Evolutionary conservation across 2,329 filamentous ascomycete species (phyloP).

Genomic region (Fusarium sp.): DNA sequence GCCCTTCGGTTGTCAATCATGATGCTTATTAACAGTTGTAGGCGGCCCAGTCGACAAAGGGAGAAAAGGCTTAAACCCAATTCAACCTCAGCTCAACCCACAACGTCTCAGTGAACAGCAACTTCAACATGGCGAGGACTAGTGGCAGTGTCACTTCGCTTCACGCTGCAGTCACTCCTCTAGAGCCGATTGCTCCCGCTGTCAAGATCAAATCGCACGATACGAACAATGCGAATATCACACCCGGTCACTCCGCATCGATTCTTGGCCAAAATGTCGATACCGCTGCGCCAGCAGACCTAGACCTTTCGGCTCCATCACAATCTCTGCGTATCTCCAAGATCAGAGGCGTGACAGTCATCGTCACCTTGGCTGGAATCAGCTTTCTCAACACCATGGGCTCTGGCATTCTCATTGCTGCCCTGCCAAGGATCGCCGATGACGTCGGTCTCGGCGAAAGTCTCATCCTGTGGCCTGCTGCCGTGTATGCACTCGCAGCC

Average conservation of each 20-base stretch:
- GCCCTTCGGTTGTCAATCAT: not conserved
- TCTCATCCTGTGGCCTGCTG: slow-evolving; percentile 38
- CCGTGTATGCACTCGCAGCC: slow-evolving; percentile 33
- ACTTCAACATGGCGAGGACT: not conserved
- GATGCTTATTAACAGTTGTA: not conserved
- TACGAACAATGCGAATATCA: not conserved
- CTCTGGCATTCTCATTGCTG: slow-evolving; percentile 39
- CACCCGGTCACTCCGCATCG: not conserved
- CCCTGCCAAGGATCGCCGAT: slow-evolving; percentile 35
- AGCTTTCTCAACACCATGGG: slow-evolving; percentile 44
- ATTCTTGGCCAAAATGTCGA: not conserved
- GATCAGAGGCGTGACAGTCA: slow-evolving; percentile 12
- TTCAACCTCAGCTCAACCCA: not conserved
- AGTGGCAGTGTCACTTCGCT: not conserved
- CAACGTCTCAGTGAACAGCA: not conserved
- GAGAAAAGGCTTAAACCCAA: not conserved
- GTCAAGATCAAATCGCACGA: not conserved
- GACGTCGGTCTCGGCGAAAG: slow-evolving; percentile 34
- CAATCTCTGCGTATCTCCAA: slow-evolving; percentile 14
- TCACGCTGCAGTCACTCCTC: not conserved
- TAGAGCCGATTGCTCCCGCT: not conserved
- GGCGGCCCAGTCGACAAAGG: not conserved
- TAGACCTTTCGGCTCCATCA: not conserved
- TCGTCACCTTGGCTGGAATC: slow-evolving; percentile 32
- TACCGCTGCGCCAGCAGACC: not conserved